phyloP scores from a whole-genome alignment of 495 filamentous ascomycete species.

The Ramalina intermedia region DNA sequence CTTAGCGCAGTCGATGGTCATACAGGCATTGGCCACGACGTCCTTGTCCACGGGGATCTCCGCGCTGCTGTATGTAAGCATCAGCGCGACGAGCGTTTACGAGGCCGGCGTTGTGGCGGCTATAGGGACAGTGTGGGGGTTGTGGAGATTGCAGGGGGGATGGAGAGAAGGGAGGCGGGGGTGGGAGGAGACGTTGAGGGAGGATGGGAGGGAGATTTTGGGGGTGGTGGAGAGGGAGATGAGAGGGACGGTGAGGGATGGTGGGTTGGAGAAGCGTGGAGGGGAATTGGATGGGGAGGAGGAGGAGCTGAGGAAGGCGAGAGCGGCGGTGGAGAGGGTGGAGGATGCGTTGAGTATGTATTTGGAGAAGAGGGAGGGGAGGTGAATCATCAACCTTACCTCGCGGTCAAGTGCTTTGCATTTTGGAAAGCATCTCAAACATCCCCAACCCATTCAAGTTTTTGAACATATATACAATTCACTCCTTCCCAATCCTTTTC shows the following conservation, averaged over 20 bases:
- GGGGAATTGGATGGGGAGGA: conserved; percentile 28
- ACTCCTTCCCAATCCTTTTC: no score
- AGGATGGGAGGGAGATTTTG: conserved; percentile 64
- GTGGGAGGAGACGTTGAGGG: conserved; percentile 66
- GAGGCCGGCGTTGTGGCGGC: conserved; percentile 71
- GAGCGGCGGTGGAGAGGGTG: conserved; percentile 39
- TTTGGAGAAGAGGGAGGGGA: no score
- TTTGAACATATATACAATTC: no score
- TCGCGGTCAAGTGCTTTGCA: no score
- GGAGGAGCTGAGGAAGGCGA: conserved; percentile 35
- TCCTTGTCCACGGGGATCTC: conserved; percentile 48
- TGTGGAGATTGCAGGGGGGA: conserved; percentile 57
- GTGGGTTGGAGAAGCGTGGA: conserved; percentile 23
- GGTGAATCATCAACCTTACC: no score
- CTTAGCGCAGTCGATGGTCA: conserved; percentile 60
- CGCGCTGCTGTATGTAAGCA: conserved; percentile 52
- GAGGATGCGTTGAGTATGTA: no score
- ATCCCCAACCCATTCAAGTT: no score
- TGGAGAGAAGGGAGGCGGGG: conserved; percentile 58
- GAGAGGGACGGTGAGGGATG: conserved; percentile 38
- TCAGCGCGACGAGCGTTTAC: conserved; percentile 42
- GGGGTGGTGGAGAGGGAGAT: conserved; percentile 53
- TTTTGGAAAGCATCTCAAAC: no score
- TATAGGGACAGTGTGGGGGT: conserved; percentile 57
- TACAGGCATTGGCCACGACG: conserved; percentile 57